Conservation (phyloP, 441 rosid species). For the Pelargonium citronellum region DNA sequence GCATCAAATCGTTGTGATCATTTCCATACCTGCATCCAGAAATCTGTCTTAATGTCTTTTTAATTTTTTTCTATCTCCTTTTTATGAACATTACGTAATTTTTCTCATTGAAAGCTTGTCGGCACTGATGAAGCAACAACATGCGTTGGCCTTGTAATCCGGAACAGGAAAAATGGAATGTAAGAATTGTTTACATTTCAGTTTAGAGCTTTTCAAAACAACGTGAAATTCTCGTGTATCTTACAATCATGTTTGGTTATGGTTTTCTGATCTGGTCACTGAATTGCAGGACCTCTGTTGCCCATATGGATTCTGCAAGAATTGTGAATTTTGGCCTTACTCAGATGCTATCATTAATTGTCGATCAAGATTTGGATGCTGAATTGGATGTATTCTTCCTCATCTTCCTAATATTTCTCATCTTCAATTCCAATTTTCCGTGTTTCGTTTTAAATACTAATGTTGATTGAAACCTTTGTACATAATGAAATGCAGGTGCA, state of each 20-base stretch:
- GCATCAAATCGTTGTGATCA: not conserved
- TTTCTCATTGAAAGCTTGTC: constrained; percentile 32
- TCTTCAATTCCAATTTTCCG: not conserved
- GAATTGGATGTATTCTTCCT: constrained; percentile 57
- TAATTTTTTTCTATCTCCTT: not conserved
- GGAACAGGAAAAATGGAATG: constrained; percentile 61
- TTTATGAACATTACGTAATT: not conserved
- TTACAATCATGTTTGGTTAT: not conserved
- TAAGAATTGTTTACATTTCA: constrained; percentile 26
- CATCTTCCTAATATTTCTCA: not conserved
- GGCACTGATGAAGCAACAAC: constrained; percentile 92
- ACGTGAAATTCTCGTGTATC: not conserved
- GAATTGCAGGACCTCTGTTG: constrained; percentile 62
- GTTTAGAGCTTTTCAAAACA: not conserved
- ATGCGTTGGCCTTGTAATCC: constrained; percentile 67
- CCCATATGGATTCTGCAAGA: constrained; percentile 68
- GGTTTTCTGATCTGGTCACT: constrained; percentile 15
- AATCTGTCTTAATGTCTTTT: not conserved
- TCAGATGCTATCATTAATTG: constrained; percentile 60
- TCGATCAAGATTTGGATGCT: constrained; percentile 26
- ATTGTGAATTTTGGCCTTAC: constrained; percentile 55
- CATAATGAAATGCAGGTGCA: constrained; percentile 55
- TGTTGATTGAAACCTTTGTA: not conserved
- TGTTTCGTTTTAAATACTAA: constrained; percentile 1
- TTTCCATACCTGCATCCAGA: not conserved